A percentile compares a stretch with the other conserved stretches of the same genome.
Conservation (phyloP, 495 filamentous ascomycete species). For the Tuber umbilicatum region DNA sequence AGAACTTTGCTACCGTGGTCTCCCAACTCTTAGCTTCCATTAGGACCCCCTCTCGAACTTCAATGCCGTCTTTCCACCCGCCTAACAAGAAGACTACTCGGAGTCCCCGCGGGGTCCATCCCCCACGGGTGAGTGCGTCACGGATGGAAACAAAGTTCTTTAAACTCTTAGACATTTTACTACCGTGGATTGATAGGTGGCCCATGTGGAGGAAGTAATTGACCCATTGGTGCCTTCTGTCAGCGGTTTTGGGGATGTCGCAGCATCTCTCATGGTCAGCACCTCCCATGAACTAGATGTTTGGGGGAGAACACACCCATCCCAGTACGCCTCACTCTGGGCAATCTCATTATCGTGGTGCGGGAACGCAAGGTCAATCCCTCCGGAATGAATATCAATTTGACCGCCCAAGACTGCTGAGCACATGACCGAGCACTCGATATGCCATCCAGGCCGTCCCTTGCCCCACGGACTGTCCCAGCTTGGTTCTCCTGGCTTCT, state of each 20-base stretch:
- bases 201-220: conserved; percentile 98
- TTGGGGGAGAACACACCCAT: conserved; percentile 24
- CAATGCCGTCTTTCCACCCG: conserved; percentile 82
- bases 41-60: conserved; percentile 77
- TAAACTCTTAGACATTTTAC: conserved; percentile 90
- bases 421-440: conserved; percentile 97
- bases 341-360: conserved; percentile 97
- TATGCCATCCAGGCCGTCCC: conserved; percentile 92
- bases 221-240: conserved; percentile 64
- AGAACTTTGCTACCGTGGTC: conserved; percentile 80
- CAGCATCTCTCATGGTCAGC: conserved; percentile 37
- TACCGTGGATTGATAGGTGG: conserved; percentile 79
- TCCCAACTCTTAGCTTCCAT: conserved; percentile 72
- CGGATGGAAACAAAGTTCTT: conserved; percentile 98
- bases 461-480: conserved; percentile 83
- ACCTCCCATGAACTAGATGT: not conserved
- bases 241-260: conserved; percentile 39
- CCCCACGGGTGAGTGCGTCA: conserved; percentile 65
- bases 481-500: conserved; percentile 82
- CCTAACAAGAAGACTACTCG: conserved; percentile 83
- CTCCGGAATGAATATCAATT: conserved; percentile 91
- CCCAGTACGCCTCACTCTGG: conserved; percentile 83
- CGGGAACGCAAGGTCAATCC: conserved; percentile 87
- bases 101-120: conserved; percentile 73
- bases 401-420: conserved; percentile 70